Conservation (phyloP, 1,284 basidiomycete genomes). For the Microbotryum scabiosae region DNA sequence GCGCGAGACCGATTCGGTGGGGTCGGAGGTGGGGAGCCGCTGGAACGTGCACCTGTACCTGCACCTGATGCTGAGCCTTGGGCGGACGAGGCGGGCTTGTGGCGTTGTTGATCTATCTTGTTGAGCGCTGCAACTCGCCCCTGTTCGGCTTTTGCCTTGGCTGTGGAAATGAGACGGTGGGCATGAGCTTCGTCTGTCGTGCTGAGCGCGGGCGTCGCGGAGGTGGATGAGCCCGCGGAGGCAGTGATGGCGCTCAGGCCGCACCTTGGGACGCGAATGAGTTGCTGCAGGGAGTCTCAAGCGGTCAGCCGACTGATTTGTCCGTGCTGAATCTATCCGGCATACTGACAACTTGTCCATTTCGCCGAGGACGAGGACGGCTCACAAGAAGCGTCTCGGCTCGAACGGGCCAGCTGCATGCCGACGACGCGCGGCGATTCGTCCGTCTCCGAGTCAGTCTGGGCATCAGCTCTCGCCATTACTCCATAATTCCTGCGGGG, state of each 20-base stretch:
- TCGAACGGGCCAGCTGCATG: no score
- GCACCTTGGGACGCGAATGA: conserved; percentile 17
- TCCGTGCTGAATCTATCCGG: no score
- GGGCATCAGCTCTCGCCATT: no score
- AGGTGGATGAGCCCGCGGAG: background rate
- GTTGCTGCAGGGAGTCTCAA: conserved; percentile 2
- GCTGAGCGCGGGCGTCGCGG: background rate
- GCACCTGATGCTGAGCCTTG: background rate
- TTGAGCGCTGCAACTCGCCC: conserved; percentile 11
- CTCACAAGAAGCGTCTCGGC: no score
- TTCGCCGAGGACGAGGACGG: background rate
- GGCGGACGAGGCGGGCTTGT: background rate
- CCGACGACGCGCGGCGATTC: no score
- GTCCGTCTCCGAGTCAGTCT: no score
- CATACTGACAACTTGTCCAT: conserved; percentile 19
- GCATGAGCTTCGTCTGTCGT: background rate
- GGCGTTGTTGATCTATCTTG: conserved; percentile 12
- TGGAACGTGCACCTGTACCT: background rate
- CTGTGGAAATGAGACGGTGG: background rate
- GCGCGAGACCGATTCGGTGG: background rate
- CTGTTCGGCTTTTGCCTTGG: conserved; percentile 16
- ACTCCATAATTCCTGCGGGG: no score
- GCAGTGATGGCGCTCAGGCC: background rate
- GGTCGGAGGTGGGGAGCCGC: background rate
- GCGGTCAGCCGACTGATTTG: no score